These are phyloP conservation scores for Cytospora piceae DNA, from an alignment of 2,329 filamentous ascomycete genomes.

Conservation along the genomic window DNA sequence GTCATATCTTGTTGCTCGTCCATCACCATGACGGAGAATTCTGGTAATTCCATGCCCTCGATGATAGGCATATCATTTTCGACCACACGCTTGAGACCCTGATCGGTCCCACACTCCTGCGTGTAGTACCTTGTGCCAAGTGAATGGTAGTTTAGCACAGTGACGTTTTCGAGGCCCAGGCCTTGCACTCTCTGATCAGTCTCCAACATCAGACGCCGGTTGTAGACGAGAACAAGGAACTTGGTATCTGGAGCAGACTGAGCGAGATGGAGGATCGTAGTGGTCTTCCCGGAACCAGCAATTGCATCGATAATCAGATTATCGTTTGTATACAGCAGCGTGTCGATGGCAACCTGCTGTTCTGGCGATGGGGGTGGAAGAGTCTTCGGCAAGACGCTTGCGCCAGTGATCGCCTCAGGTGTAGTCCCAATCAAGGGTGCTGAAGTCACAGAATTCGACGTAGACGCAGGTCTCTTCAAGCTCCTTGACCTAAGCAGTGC, in stretches of 20 bases:
- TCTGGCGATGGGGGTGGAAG: slow-evolving; percentile 23
- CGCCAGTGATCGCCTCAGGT: not conserved
- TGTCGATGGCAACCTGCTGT: slow-evolving; percentile 26
- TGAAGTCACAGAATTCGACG: not conserved
- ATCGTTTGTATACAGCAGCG: slow-evolving; percentile 13
- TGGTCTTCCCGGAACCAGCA: slow-evolving; percentile 28
- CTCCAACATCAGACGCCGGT: slow-evolving; percentile 26
- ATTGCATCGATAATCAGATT: slow-evolving; percentile 27
- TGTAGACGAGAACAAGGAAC: slow-evolving; percentile 28
- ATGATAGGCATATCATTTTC: slow-evolving; percentile 24
- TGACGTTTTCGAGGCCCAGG: slow-evolving; percentile 21
- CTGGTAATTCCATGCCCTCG: slow-evolving; percentile 12
- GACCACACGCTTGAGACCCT: slow-evolving; percentile 28
- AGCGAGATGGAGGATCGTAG: slow-evolving; percentile 26
- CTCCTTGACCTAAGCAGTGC: not conserved
- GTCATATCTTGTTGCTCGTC: slow-evolving; percentile 31
- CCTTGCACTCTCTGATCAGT: slow-evolving; percentile 22
- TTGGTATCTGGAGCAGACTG: slow-evolving; percentile 12
- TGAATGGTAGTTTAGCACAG: slow-evolving; percentile 25
- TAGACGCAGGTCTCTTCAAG: not conserved
- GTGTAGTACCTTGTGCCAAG: slow-evolving; percentile 25
- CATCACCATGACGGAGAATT: slow-evolving; percentile 27
- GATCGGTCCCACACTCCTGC: slow-evolving; percentile 24
- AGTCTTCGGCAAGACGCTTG: not conserved
- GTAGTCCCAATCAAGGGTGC: not conserved